phyloP scores from a whole-genome alignment of 371 early-diverging fungal species.

The Lichtheimia ramosa region DNA sequence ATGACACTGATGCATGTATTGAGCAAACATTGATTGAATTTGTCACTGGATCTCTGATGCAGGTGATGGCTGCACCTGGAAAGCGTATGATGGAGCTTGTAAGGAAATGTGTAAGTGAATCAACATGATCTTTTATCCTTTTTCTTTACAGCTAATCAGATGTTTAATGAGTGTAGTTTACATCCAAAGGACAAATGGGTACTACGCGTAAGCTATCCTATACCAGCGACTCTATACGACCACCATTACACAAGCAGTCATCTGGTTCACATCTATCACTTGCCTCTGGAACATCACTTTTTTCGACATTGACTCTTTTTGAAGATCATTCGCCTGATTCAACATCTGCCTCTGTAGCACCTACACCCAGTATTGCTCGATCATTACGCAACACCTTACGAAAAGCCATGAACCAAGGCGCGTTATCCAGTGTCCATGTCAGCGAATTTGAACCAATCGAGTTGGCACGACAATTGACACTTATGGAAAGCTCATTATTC shows the following conservation, averaged over 20 bases:
- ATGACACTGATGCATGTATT: constrained; percentile 60
- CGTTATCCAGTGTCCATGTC: constrained; percentile 37
- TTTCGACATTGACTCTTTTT: constrained; percentile 30
- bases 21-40: constrained; percentile 29
- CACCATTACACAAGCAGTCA: neutral
- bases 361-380: constrained; percentile 27
- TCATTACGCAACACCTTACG: constrained; percentile 34
- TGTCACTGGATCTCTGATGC: constrained; percentile 24
- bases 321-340: constrained; percentile 23
- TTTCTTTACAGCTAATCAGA: neutral
- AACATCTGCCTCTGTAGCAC: constrained; percentile 9
- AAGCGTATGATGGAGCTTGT: constrained; percentile 42
- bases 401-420: constrained; percentile 25
- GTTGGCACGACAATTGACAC: constrained; percentile 76
- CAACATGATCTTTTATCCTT: neutral
- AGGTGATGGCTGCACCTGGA: constrained; percentile 44
- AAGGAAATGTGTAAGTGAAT: constrained; percentile 30
- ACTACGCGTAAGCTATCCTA: constrained; percentile 24
- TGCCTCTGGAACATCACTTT: constrained; percentile 24
- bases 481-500: constrained; percentile 63
- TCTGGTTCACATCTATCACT: constrained; percentile 23
- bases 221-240: constrained; percentile 11
- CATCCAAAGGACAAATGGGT: constrained; percentile 9
- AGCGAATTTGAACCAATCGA: constrained; percentile 74
- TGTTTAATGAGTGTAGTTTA: constrained; percentile 6